Conservation (phyloP, 2,329 filamentous ascomycete species). For the Pseudocercospora fuligena region DNA sequence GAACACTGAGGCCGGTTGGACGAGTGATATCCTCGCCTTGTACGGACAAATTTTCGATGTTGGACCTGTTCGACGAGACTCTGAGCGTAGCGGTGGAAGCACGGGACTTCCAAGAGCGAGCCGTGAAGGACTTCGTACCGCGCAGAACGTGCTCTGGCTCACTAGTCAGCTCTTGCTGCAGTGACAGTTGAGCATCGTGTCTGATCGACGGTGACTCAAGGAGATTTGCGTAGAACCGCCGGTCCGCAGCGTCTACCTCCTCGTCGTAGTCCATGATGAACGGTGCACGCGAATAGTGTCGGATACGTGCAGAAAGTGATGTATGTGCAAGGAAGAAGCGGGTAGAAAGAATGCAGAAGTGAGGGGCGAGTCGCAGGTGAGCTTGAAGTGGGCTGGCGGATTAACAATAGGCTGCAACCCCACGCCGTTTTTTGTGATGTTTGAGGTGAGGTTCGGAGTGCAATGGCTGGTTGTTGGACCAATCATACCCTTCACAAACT, state of each 20-base stretch:
- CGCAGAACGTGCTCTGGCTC: conserved; percentile 43
- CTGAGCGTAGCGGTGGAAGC: conserved; percentile 37
- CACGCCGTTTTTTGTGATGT: conserved; percentile 11
- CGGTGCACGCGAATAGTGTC: not conserved
- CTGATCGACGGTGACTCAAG: conserved; percentile 11
- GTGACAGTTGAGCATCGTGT: not conserved
- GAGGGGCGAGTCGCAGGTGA: conserved; percentile 15
- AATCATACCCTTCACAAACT: conserved; percentile 44
- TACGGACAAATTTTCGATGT: conserved; percentile 41
- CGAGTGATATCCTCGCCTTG: conserved; percentile 27
- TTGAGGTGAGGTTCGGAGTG: conserved; percentile 11
- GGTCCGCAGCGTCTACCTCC: conserved; percentile 10
- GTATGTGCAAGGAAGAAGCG: conserved; percentile 8
- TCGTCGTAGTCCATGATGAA: conserved; percentile 13
- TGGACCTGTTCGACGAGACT: conserved; percentile 33
- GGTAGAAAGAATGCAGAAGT: not conserved
- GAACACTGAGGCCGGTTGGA: conserved; percentile 18
- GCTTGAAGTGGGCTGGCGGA: conserved; percentile 8
- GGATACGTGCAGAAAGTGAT: conserved; percentile 11
- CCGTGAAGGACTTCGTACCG: conserved; percentile 43
- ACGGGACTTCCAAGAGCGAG: conserved; percentile 43
- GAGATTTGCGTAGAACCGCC: conserved; percentile 13
- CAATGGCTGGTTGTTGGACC: conserved; percentile 1
- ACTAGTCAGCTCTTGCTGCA: conserved; percentile 26
- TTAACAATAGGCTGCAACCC: conserved; percentile 11